A percentile compares a stretch with the other conserved stretches of the same genome.
phyloP scores from a whole-genome alignment of 306 rosid genomes.

The Prunus davidiana region DNA sequence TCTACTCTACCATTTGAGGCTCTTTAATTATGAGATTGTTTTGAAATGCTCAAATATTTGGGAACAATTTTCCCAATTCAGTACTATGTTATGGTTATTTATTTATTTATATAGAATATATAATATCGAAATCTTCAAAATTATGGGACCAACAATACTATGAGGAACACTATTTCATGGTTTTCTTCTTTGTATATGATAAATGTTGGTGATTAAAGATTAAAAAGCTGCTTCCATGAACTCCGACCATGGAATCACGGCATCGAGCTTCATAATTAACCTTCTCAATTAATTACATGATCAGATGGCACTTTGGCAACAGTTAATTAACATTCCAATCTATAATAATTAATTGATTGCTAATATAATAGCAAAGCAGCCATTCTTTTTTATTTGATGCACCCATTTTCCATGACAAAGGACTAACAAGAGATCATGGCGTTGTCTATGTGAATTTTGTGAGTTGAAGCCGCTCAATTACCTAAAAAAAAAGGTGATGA shows the following conservation, averaged over 20 bases:
- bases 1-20: too few species aligned
- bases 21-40: not conserved
- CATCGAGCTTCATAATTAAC: not conserved
- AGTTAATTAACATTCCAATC: not conserved
- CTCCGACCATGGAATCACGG: not conserved
- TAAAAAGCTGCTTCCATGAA: not conserved
- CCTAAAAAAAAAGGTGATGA: not conserved
- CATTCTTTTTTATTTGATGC: too few species aligned
- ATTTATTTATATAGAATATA: too few species aligned
- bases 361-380: too few species aligned
- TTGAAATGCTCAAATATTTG: not conserved
- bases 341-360: too few species aligned
- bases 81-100: not conserved
- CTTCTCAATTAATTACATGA: not conserved
- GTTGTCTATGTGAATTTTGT: slow-evolving; percentile 8
- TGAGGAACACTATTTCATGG: too few species aligned
- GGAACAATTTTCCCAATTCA: not conserved
- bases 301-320: slow-evolving; percentile 8
- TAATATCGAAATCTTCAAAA: too few species aligned
- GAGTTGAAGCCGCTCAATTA: not conserved
- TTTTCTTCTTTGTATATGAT: too few species aligned
- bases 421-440: slow-evolving; percentile 22
- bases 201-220: not conserved
- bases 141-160: too few species aligned
- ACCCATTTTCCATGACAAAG: slow-evolving; percentile 19